phyloP scores from a whole-genome alignment of 768 basidiomycete genomes.

The Boletus edulis region DNA sequence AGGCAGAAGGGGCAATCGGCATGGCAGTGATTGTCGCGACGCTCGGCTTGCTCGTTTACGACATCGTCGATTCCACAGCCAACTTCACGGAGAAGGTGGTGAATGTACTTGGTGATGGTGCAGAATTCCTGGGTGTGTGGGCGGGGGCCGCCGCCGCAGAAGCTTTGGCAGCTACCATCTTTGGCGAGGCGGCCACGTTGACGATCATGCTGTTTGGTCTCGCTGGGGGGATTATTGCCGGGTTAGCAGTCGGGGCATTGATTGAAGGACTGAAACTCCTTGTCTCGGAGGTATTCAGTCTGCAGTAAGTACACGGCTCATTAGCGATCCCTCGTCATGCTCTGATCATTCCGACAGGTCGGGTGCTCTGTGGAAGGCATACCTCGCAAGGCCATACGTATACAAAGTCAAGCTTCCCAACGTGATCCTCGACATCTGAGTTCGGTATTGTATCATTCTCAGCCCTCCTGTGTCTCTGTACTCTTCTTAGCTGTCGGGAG shows the following conservation, averaged over 20 bases:
- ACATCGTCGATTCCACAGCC: neutral
- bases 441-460: no score
- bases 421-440: neutral
- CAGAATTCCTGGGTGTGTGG: neutral
- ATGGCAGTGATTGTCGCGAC: neutral
- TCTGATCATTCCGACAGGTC: neutral
- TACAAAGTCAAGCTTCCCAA: slow-evolving; percentile 1
- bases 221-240: neutral
- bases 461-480: no score
- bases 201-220: neutral
- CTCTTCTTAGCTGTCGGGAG: no score
- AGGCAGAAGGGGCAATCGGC: neutral
- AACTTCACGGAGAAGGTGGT: neutral
- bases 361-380: neutral
- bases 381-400: neutral
- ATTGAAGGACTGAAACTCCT: neutral
- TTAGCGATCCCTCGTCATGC: neutral
- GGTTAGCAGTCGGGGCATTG: neutral
- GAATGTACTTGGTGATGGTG: neutral
- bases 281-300: neutral
- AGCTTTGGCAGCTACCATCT: no score
- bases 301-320: neutral
- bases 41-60: neutral
- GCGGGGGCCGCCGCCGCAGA: neutral
- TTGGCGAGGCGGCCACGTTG: neutral